Percentiles rank a stretch among this genome's conserved stretches.
These are phyloP conservation scores for Neurospora sp. DNA, from an alignment of 495 filamentous ascomycete genomes.

Conservation along the genomic window DNA sequence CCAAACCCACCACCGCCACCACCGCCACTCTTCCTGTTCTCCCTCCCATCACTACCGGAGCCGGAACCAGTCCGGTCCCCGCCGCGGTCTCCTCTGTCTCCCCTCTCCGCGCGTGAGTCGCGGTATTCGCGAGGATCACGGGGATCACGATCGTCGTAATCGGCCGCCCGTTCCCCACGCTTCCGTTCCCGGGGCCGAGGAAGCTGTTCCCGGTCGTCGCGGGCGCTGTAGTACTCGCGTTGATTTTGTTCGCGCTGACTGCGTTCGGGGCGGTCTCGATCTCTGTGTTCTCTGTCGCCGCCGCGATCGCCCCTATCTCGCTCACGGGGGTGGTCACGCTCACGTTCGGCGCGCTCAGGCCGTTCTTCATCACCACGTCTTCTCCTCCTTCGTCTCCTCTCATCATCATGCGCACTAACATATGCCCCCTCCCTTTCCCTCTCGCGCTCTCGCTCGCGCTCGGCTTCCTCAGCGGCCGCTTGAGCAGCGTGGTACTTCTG, in stretches of 20 bases:
- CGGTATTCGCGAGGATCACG: not conserved
- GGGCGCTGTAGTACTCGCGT: not conserved
- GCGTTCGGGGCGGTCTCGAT: slow-evolving; percentile 12
- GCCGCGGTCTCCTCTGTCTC: slow-evolving; percentile 5
- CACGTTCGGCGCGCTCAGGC: not conserved
- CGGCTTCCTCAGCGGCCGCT: slow-evolving; percentile 31
- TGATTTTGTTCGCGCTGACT: not conserved
- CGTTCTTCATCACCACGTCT: not conserved
- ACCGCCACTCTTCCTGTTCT: slow-evolving; percentile 21
- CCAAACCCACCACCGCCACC: slow-evolving; percentile 27
- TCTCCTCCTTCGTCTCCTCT: not conserved
- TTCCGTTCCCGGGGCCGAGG: not conserved
- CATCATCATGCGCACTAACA: not conserved
- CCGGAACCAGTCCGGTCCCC: slow-evolving; percentile 31
- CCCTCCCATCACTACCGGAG: slow-evolving; percentile 30
- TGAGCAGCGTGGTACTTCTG: slow-evolving; percentile 29
- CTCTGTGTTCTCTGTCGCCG: slow-evolving; percentile 1
- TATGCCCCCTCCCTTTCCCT: slow-evolving; percentile 6
- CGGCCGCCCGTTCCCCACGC: not conserved
- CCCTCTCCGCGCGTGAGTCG: not conserved
- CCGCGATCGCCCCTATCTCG: not conserved
- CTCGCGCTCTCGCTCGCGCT: slow-evolving; percentile 27
- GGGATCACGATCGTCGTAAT: not conserved
- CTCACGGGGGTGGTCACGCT: slow-evolving; percentile 9
- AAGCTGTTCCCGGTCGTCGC: not conserved